A percentile compares a stretch with the other conserved stretches of the same genome.
These are phyloP conservation scores for Phialemoniopsis sp. DNA, from an alignment of 2,329 filamentous ascomycete genomes.

Conservation along the genomic window DNA sequence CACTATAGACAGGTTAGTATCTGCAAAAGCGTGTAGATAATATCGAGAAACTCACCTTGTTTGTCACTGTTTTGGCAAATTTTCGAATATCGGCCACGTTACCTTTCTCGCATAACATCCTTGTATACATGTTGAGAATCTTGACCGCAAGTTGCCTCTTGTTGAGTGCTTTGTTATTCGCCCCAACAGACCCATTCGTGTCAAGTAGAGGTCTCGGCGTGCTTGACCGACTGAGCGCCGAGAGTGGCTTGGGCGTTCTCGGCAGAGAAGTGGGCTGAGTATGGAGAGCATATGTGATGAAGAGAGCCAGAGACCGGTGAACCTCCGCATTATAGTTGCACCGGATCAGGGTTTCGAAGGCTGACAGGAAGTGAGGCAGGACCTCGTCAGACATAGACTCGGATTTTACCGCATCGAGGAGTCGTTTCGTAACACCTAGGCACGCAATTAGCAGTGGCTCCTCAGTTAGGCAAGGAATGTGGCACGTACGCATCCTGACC, in stretches of 20 bases:
- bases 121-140: conserved; percentile 73
- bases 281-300: conserved; percentile 89
- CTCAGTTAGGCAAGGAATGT: conserved; percentile 6
- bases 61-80: conserved; percentile 91
- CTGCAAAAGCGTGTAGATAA: too few species aligned
- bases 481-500: conserved; percentile 76
- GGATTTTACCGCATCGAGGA: conserved; percentile 86
- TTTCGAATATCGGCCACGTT: conserved; percentile 70
- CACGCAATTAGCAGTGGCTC: too few species aligned
- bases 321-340: conserved; percentile 81
- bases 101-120: conserved; percentile 70
- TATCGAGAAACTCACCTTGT: conserved; percentile 67
- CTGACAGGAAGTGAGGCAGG: conserved; percentile 70
- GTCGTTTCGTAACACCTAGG: conserved; percentile 79
- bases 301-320: conserved; percentile 81
- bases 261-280: conserved; percentile 41
- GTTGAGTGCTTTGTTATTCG: conserved; percentile 37
- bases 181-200: conserved; percentile 15
- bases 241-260: conserved; percentile 45
- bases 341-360: conserved; percentile 75
- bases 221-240: conserved; percentile 30
- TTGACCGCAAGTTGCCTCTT: conserved; percentile 70
- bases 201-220: conserved; percentile 36
- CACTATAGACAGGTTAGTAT: conserved; percentile 53
- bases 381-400: conserved; percentile 72